Evolutionary conservation across 805 yeast species (phyloP).

Genomic region (Ogataea nakhonphanomensis): DNA sequence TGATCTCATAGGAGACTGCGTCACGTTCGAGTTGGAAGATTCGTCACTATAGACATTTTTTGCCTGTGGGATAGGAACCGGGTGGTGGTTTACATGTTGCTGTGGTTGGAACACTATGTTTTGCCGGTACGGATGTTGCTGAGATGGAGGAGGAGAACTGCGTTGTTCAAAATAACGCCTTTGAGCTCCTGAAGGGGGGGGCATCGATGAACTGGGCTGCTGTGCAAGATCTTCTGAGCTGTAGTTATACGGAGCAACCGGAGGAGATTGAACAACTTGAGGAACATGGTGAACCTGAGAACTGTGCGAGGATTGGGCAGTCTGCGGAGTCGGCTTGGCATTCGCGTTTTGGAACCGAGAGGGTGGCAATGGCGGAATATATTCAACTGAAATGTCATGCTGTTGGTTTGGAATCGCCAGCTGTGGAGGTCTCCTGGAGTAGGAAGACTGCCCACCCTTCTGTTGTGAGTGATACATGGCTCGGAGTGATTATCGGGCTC

Average conservation of each 20-base stretch:
- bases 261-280: too few relatives aligned
- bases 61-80: conserved; percentile 3
- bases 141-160: conserved; percentile 3
- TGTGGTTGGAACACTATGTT: conserved; percentile 1
- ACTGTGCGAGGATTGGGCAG: neutral
- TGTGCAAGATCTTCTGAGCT: too few relatives aligned
- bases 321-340: conserved; percentile 1
- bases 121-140: conserved; percentile 8
- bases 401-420: conserved; percentile 2
- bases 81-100: neutral
- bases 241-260: too few relatives aligned
- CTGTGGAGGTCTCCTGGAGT: neutral
- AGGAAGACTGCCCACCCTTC: conserved; percentile 2
- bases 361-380: conserved; percentile 9
- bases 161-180: conserved; percentile 4
- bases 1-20: conserved; percentile 1
- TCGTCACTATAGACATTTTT: conserved; percentile 5
- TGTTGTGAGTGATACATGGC: conserved; percentile 9
- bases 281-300: neutral
- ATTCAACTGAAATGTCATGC: conserved; percentile 1
- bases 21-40: neutral
- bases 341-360: conserved; percentile 7
- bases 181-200: conserved; percentile 1
- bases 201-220: too few relatives aligned
- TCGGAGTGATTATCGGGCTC: neutral